Conservation (phyloP, 495 filamentous ascomycete species). For the Penicillium dipodomyicola region DNA sequence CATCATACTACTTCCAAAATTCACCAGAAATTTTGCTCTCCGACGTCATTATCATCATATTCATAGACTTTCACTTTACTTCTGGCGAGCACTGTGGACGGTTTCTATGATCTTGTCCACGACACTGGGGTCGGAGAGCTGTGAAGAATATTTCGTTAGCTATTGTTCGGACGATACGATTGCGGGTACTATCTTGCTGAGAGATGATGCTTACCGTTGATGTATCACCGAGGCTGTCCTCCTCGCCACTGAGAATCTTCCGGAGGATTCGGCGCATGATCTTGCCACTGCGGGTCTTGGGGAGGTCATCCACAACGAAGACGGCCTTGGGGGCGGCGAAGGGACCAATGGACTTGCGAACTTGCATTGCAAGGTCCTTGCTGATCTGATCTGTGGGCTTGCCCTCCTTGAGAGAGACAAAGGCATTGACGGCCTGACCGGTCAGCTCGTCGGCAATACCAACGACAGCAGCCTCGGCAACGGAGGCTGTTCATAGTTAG, state of each 20-base stretch:
- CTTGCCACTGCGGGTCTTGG: constrained; percentile 96
- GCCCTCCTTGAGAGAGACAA: constrained; percentile 88
- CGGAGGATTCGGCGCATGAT: constrained; percentile 97
- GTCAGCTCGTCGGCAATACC: constrained; percentile 91
- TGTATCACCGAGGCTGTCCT: constrained; percentile 91
- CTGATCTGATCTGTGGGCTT: constrained; percentile 76
- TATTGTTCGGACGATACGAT: constrained; percentile 5
- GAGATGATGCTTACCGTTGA: constrained; percentile 67
- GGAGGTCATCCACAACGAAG: constrained; percentile 84
- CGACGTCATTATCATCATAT: constrained; percentile 28
- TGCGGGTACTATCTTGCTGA: background rate
- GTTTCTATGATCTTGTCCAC: constrained; percentile 84
- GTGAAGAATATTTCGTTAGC: constrained; percentile 33
- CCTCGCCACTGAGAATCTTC: constrained; percentile 95
- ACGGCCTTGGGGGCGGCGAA: constrained; percentile 96
- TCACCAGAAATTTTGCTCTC: constrained; percentile 18
- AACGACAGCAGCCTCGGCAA: constrained; percentile 95
- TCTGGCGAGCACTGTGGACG: constrained; percentile 62
- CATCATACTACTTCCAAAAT: constrained; percentile 2
- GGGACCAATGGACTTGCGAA: constrained; percentile 93
- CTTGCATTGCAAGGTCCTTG: constrained; percentile 92
- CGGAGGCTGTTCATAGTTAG: constrained; percentile 39
- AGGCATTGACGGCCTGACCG: constrained; percentile 95
- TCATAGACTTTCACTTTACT: constrained; percentile 36
- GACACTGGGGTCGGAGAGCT: constrained; percentile 88